These are phyloP conservation scores for Pyrenophora tritici-repentis DNA, from an alignment of 2,329 filamentous ascomycete genomes.

Conservation along the genomic window DNA sequence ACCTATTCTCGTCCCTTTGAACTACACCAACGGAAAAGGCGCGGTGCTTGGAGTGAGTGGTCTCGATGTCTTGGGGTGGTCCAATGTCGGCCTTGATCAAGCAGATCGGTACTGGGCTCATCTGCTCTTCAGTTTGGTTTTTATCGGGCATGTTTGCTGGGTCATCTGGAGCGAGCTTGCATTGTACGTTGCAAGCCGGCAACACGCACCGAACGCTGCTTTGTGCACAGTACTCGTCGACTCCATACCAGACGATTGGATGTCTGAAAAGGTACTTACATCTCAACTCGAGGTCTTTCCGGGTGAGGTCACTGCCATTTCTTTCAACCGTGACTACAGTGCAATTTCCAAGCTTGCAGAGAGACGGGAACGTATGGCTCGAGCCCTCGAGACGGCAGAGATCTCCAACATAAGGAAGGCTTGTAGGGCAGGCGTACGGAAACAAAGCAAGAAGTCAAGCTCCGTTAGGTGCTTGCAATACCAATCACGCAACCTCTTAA, in stretches of 20 bases:
- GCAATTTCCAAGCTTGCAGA: not conserved
- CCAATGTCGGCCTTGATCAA: conserved; percentile 18
- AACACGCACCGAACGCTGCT: not conserved
- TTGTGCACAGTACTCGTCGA: conserved; percentile 17
- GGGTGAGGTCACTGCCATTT: conserved; percentile 6
- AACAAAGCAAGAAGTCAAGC: not conserved
- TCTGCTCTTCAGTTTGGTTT: conserved; percentile 11
- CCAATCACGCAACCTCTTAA: not conserved
- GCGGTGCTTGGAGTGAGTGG: conserved; percentile 12
- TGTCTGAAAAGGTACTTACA: conserved; percentile 8
- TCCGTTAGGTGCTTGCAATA: not conserved
- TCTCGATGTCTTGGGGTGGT: conserved; percentile 20
- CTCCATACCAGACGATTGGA: conserved; percentile 14
- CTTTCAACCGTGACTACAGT: conserved; percentile 15
- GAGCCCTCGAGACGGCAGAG: conserved; percentile 7
- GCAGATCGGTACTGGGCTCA: conserved; percentile 19
- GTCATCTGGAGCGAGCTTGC: conserved; percentile 20
- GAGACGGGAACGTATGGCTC: not conserved
- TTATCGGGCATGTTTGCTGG: conserved; percentile 12
- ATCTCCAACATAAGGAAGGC: conserved; percentile 7
- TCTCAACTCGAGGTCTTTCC: conserved; percentile 15
- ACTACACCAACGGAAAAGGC: conserved; percentile 17
- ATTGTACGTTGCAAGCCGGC: conserved; percentile 6
- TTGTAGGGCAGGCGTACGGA: not conserved
- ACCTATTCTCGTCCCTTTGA: conserved; percentile 15